These are phyloP conservation scores for Russula vinacea DNA, from an alignment of 768 basidiomycete species.

Conservation along the genomic window DNA sequence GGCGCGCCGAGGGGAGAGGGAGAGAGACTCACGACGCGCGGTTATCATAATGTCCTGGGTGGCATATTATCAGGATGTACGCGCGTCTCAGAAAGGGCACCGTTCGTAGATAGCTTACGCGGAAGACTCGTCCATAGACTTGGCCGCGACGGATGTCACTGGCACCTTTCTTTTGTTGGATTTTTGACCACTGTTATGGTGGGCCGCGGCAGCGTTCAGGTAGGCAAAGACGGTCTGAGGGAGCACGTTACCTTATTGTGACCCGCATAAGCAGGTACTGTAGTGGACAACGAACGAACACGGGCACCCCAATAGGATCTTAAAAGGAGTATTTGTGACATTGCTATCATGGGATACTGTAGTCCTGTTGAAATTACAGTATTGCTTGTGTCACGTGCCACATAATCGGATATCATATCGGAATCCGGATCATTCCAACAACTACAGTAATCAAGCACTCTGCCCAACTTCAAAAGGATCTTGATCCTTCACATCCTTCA, in stretches of 20 bases:
- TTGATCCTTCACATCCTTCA: neutral
- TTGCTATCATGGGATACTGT: neutral
- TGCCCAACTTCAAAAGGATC: neutral
- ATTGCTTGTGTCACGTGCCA: neutral
- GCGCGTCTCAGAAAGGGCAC: neutral
- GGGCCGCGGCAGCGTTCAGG: no score
- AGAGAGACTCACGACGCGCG: constrained; percentile 27
- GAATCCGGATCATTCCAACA: no score
- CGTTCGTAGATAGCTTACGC: constrained; percentile 14
- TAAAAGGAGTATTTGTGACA: neutral
- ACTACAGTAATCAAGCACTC: neutral
- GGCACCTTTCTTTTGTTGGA: constrained; percentile 28
- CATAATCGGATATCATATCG: neutral
- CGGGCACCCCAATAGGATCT: neutral
- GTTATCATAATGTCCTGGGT: constrained; percentile 29
- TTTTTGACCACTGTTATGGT: constrained; percentile 29
- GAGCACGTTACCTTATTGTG: constrained; percentile 28
- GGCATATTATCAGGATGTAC: neutral
- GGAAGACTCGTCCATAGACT: constrained; percentile 21
- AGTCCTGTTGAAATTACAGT: no score
- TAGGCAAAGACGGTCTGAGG: neutral
- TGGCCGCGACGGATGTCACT: constrained; percentile 25
- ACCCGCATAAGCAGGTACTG: constrained; percentile 15
- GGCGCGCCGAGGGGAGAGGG: neutral
- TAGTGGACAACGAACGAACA: constrained; percentile 13